A percentile compares a stretch with the other conserved stretches of the same genome.
Conservation (phyloP, 257 asterid species). For the Solanum megistacrolobum region DNA sequence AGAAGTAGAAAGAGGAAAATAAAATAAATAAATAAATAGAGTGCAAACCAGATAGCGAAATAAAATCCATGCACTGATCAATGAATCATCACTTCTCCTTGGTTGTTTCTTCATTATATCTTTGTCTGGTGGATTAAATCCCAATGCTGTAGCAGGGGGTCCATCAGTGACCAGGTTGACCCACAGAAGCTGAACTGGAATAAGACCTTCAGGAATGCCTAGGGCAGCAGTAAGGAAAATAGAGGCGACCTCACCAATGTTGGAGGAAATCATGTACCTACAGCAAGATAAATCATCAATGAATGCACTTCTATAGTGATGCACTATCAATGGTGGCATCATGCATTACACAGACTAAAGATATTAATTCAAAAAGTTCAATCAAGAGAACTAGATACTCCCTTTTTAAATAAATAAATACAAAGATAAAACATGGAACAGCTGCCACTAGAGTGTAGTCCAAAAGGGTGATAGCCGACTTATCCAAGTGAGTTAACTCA, state of each 20-base stretch:
- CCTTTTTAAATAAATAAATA: not conserved
- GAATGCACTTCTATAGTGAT: not conserved
- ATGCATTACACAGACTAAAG: not conserved
- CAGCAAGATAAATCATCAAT: not conserved
- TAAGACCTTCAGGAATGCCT: conserved; percentile 96
- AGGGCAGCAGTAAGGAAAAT: conserved; percentile 92
- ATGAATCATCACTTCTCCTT: conserved; percentile 83
- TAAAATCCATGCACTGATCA: conserved; percentile 90
- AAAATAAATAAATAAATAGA: not conserved
- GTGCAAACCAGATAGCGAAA: conserved; percentile 73
- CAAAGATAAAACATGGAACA: not conserved
- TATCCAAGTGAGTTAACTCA: not conserved
- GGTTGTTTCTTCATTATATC: conserved; percentile 93
- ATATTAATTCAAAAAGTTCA: not conserved
- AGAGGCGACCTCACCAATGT: conserved; percentile 93
- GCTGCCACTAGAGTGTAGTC: not conserved
- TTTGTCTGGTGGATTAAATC: conserved; percentile 97
- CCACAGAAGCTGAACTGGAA: conserved; percentile 98
- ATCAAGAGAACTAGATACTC: not conserved
- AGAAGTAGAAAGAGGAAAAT: not conserved
- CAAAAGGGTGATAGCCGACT: not conserved
- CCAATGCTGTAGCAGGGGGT: conserved; percentile 99
- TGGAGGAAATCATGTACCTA: conserved; percentile 99
- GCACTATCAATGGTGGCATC: not conserved
- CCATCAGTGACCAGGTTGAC: conserved; percentile 97